Base-by-base conservation (phyloP, 306 rosid species). In the Inga laurina region DNA sequence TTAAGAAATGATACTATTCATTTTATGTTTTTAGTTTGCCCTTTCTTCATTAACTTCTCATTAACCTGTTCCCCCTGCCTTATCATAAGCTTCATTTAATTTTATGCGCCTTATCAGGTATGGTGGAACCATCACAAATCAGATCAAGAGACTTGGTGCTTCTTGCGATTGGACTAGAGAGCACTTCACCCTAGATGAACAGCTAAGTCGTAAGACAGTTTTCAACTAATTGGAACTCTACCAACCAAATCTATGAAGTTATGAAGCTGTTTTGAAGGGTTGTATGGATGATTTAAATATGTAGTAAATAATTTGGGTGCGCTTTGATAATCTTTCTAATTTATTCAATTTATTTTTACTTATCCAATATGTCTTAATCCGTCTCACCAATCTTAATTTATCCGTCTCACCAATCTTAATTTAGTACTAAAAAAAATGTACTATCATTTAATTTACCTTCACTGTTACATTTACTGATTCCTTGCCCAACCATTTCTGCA, bases 91-190 rank as follows among this genome's bases (percentile, higher is more conserved):
- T 72, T 76, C 70, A 65, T 74, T 45, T 79, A 77, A 27, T 72
- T 82, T 74, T 71, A 75, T 72, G 41, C 57, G 0, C 19, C 34
- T 57, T 57, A 44, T 88, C 84, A 95, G 98, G 86, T 95, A 92
- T 87, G 98, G 98, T 78, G 98, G 98, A 82, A 91, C 98, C 80
- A 95, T 95, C 86, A 76, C 95, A 52, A 95, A 95, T 86, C 98
- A 95, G 93, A 95, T 95, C 66, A 95, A 91, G 93, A 92, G 98
- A 88, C 98, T 95, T 64, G 98, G 98, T 81, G 98, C 98, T 88
- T 95, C 98, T 52, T 95, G 98, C 90, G 98, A 95, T 89, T 95
- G 98, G 98, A 89, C 87, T 37, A 90, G 94, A 89, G 98, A 93
- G 85, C 98, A 89, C 82, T 95, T 95, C 85, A 95, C 98, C 82